Evolutionary conservation across 768 basidiomycete species (phyloP).

Genomic region (Coprinopsis marcescibilis): DNA sequence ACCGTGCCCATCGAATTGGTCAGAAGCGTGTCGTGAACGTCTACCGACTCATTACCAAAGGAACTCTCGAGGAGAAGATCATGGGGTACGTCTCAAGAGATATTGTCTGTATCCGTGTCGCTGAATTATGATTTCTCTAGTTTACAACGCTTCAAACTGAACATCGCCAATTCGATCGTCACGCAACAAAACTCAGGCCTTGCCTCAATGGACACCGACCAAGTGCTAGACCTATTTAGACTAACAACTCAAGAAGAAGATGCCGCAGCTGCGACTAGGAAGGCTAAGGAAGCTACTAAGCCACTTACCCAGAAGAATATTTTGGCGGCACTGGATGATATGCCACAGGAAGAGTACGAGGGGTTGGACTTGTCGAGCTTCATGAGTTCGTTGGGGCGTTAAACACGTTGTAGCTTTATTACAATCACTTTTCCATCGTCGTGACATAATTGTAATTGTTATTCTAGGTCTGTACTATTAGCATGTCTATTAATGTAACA

Average conservation of each 20-base stretch:
- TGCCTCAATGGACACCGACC: conserved; percentile 94
- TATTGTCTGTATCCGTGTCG: conserved; percentile 2
- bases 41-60: conserved; percentile 94
- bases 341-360: conserved; percentile 94
- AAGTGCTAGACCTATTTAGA: conserved; percentile 90
- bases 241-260: conserved; percentile 78
- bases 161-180: conserved; percentile 94
- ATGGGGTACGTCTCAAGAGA: conserved; percentile 73
- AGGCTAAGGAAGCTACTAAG: conserved; percentile 47
- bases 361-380: conserved; percentile 81
- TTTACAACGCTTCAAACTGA: conserved; percentile 96
- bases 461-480: conserved; percentile 1
- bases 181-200: conserved; percentile 96
- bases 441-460: neutral
- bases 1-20: conserved; percentile 94
- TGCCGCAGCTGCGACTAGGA: conserved; percentile 46
- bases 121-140: conserved; percentile 35
- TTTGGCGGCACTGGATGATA: conserved; percentile 83
- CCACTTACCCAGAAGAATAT: conserved; percentile 75
- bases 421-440: conserved; percentile 2
- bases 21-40: conserved; percentile 99
- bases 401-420: conserved; percentile 10
- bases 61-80: conserved; percentile 97
- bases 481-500: neutral
- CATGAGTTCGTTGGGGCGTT: conserved; percentile 75